Conservation (phyloP, 805 yeast species). For the Saturnispora serradocipensis region DNA sequence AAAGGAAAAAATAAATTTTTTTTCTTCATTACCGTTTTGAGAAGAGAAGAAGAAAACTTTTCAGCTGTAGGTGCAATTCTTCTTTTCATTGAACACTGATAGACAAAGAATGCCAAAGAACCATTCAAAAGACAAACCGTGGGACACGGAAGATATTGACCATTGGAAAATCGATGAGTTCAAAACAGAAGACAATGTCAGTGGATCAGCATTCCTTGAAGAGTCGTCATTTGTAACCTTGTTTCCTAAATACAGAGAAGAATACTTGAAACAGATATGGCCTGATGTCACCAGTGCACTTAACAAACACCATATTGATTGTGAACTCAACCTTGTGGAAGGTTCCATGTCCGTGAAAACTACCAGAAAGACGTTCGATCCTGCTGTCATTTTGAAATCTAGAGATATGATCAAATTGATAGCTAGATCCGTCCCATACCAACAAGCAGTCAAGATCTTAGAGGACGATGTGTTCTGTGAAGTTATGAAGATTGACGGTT, state of each 20-base stretch:
- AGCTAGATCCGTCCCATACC: slow-evolving; percentile 94
- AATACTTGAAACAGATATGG: slow-evolving; percentile 83
- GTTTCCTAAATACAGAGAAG: slow-evolving; percentile 95
- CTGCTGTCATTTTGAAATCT: slow-evolving; percentile 87
- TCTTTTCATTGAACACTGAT: background rate
- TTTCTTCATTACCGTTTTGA: background rate
- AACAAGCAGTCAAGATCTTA: slow-evolving; percentile 87
- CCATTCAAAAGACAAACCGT: slow-evolving; percentile 90
- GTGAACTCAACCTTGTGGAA: slow-evolving; percentile 83
- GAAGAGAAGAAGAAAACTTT: background rate
- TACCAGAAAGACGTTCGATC: slow-evolving; percentile 91
- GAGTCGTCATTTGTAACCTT: slow-evolving; percentile 91
- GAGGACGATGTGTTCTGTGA: slow-evolving; percentile 94
- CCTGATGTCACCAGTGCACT: slow-evolving; percentile 80
- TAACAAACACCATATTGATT: slow-evolving; percentile 65
- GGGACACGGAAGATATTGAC: slow-evolving; percentile 94
- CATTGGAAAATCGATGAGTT: slow-evolving; percentile 89
- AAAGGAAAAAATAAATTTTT: background rate
- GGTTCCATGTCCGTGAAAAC: slow-evolving; percentile 97
- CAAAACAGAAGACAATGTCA: slow-evolving; percentile 77
- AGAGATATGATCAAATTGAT: slow-evolving; percentile 87
- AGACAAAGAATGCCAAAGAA: slow-evolving; percentile 66
- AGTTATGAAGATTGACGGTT: slow-evolving; percentile 87
- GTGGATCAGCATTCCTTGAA: slow-evolving; percentile 87
- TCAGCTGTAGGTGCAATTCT: background rate